Conservation (phyloP, 1,284 basidiomycete species). For the Ustanciosporium gigantosporum region DNA sequence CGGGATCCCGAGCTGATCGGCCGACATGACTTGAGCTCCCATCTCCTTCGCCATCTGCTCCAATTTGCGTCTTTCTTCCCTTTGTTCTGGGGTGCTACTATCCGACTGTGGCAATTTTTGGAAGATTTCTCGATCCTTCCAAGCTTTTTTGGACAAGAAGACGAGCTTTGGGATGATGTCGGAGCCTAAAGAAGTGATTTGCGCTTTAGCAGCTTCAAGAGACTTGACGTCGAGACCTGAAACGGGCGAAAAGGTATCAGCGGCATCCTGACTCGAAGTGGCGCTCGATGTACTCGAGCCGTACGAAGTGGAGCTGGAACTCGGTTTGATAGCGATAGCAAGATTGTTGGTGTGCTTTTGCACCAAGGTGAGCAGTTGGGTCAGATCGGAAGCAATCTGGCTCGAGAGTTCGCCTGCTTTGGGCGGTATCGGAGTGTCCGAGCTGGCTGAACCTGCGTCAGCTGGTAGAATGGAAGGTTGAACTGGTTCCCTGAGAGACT, state of each 20-base stretch:
- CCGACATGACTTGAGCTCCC: constrained; percentile 45
- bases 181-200: constrained; percentile 40
- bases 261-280: not conserved
- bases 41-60: constrained; percentile 35
- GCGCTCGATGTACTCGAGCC: too few species aligned
- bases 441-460: not conserved
- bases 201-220: constrained; percentile 36
- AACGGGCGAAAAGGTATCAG: constrained; percentile 22
- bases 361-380: constrained; percentile 29
- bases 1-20: constrained; percentile 29
- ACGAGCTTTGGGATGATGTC: constrained; percentile 49
- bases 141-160: constrained; percentile 48
- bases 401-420: constrained; percentile 22
- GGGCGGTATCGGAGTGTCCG: constrained; percentile 9
- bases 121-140: constrained; percentile 41
- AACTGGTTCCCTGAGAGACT: constrained; percentile 38
- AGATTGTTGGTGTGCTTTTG: constrained; percentile 46
- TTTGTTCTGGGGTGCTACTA: constrained; percentile 13
- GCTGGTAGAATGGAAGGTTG: constrained; percentile 23
- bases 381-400: constrained; percentile 39
- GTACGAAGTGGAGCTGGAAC: constrained; percentile 3
- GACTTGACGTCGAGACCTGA: constrained; percentile 41
- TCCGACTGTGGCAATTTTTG: constrained; percentile 11
- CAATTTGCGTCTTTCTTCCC: constrained; percentile 23
- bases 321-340: constrained; percentile 44